Evolutionary conservation across 75 land plant species (phyloP), one percentile per base, ranked within the genome.

Genomic region (Ceratopteris richardii): DNA sequence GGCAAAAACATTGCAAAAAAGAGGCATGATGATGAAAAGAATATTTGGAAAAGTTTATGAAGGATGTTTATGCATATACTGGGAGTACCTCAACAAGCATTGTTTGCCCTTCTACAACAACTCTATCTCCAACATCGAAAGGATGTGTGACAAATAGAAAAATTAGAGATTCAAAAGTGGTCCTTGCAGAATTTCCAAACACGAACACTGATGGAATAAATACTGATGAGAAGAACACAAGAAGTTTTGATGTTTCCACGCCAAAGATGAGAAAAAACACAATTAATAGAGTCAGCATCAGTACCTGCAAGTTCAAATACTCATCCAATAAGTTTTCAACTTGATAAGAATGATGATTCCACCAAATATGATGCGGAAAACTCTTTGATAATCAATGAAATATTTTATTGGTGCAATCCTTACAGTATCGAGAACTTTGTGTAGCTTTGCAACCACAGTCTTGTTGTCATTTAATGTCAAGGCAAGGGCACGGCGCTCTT

Each of bases 391-490:
- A n/a, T n/a, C n/a, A n/a, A n/a, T n/a, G n/a, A n/a, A n/a, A n/a
- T n/a, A n/a, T n/a, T n/a, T n/a, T n/a, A n/a, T n/a, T n/a, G n/a
- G n/a, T n/a, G 9, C 37, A 33, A 4, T 3, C 5, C 67, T 46
- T 64, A 73, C 76, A 25, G 61, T 56, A 61, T 73, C 56, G 22
- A 73, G 53, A 26, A 73, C 76, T 51, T 63, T 64, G 30, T 73
- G 76, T 40, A 73, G 76, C 71, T 73, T 73, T 60, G 76, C 76
- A 48, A 73, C 70, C 42, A 73, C 76, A 46, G 76, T 73, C 36
- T 55, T 70, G 70, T 61, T 73, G 65, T 73, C 76, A 66, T 63
- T 73, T 10, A 73, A 56, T 13, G 76, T 70, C 17, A 70, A 58
- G 11, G 73, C 69, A 31, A 70, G 54, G 52, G 73, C 58, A 28